Evolutionary conservation across 352 stramenopile genomes (phyloP).

Genomic region (Pythium aquatile): DNA sequence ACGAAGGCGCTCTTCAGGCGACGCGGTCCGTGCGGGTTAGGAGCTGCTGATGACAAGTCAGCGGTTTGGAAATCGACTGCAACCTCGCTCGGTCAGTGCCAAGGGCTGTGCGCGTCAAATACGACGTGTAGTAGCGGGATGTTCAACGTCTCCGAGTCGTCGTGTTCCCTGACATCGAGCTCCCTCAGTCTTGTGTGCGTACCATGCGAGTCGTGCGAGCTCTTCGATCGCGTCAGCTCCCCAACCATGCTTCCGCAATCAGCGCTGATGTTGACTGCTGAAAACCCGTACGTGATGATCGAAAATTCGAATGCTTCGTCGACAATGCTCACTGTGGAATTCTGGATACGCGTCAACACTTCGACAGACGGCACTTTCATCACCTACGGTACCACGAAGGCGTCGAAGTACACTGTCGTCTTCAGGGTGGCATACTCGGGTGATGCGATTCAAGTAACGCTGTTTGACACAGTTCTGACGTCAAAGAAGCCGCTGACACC

Average conservation of each 20-base stretch:
- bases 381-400: constrained; percentile 26
- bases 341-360: constrained; percentile 24
- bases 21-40: constrained; percentile 19
- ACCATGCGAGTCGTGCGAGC: constrained; percentile 14
- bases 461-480: constrained; percentile 26
- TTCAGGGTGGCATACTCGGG: constrained; percentile 23
- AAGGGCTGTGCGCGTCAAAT: constrained; percentile 14
- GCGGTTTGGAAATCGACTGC: neutral
- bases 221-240: constrained; percentile 20
- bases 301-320: constrained; percentile 22
- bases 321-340: constrained; percentile 26
- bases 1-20: constrained; percentile 13
- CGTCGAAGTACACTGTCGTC: constrained; percentile 7
- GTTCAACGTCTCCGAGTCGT: constrained; percentile 20
- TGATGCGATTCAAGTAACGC: constrained; percentile 22
- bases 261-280: constrained; percentile 6
- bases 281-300: constrained; percentile 12
- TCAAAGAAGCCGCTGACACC: constrained; percentile 16
- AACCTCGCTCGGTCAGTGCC: constrained; percentile 21
- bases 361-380: constrained; percentile 28
- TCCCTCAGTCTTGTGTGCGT: constrained; percentile 3
- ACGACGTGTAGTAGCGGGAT: constrained; percentile 6
- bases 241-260: neutral
- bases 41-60: neutral
- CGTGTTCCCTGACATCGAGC: constrained; percentile 13